Percentiles rank a stretch among this genome's conserved stretches.
phyloP scores from a whole-genome alignment of 2,329 filamentous ascomycete genomes.

The Didymella segeticola region DNA sequence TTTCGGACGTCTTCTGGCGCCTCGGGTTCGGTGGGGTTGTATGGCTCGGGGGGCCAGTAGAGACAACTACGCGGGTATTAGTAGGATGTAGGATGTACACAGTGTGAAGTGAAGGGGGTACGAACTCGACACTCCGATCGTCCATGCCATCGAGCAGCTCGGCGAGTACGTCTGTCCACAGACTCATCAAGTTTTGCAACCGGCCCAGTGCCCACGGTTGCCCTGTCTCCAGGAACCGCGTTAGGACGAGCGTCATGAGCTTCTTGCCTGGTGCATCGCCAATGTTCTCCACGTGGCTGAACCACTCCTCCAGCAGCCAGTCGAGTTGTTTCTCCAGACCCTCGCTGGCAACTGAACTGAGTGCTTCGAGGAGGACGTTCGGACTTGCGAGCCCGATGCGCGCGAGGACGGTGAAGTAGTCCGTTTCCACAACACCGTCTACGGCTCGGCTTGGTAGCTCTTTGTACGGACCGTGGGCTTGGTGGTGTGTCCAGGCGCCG shows the following conservation, averaged over 20 bases:
- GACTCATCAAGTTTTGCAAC: slow-evolving; percentile 75
- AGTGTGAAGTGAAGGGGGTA: background rate
- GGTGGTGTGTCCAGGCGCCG: slow-evolving; percentile 62
- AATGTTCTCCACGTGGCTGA: slow-evolving; percentile 71
- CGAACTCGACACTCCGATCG: slow-evolving; percentile 50
- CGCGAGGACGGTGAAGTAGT: slow-evolving; percentile 84
- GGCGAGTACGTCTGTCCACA: slow-evolving; percentile 75
- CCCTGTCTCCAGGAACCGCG: slow-evolving; percentile 71
- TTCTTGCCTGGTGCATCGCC: slow-evolving; percentile 72
- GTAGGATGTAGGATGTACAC: background rate
- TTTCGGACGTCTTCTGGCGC: slow-evolving; percentile 55
- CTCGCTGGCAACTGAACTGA: slow-evolving; percentile 47
- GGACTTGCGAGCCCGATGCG: slow-evolving; percentile 79
- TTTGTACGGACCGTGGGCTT: slow-evolving; percentile 77
- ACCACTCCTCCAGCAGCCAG: slow-evolving; percentile 67
- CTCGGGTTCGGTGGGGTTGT: slow-evolving; percentile 43
- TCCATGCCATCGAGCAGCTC: slow-evolving; percentile 69
- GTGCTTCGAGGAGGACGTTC: slow-evolving; percentile 65
- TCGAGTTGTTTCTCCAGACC: slow-evolving; percentile 46
- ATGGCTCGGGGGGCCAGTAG: slow-evolving; percentile 50
- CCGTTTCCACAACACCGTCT: slow-evolving; percentile 77
- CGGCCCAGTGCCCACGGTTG: slow-evolving; percentile 64
- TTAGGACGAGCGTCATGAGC: slow-evolving; percentile 74
- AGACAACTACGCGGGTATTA: slow-evolving; percentile 42
- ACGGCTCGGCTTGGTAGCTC: slow-evolving; percentile 71